Base-by-base conservation (phyloP, 306 rosid genomes). In the Castanospermum australe region DNA sequence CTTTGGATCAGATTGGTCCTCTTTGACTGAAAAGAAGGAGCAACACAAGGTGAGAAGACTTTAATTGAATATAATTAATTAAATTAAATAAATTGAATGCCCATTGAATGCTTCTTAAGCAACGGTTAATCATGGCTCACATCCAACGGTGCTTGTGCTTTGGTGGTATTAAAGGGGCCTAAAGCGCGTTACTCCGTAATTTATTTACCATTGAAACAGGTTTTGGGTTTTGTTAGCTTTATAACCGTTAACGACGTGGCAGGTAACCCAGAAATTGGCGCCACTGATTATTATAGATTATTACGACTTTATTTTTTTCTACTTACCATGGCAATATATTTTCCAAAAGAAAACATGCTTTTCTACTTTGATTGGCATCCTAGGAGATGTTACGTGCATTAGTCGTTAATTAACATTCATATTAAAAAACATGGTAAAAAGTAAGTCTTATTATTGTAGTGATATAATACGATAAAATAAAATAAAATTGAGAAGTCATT, bases 21-120 rank as follows among this genome's bases (percentile, higher is more conserved):
- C 62, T 89, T 90, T 89, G 92, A 92, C 93, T 71, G 76, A 61
- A 62, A 74, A 81, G 21, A 41, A 21, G 48, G 2, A 10, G 22
- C 63, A 47, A 22, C 15, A 4, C 8, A 59, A 17, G 55, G 18
- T 13, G 4, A 60, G 22, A 25, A 2, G 17, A 18, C 28, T 21
- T 47, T 42, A 14, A 47, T 51, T 59, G 39, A 82, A 4, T 18
- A 4, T 0, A 73, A 14, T 38, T 13, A 55, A 22, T 8, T 64
- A 14, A 36, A 13, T 13, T 17, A 12, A 5, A 13, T 2, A 3
- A 55, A 8, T 25, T 65, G 56, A 76, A 63, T 82, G 25, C 36
- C 85, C 87, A 61, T 5, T 24, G 60, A 67, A 70, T 85, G 81
- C 81, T 14, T 3, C 9, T 51, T 60, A 74, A 39, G 56, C 45